These are phyloP conservation scores for Puccinia hordei DNA, from an alignment of 1,284 basidiomycete species.

Conservation along the genomic window DNA sequence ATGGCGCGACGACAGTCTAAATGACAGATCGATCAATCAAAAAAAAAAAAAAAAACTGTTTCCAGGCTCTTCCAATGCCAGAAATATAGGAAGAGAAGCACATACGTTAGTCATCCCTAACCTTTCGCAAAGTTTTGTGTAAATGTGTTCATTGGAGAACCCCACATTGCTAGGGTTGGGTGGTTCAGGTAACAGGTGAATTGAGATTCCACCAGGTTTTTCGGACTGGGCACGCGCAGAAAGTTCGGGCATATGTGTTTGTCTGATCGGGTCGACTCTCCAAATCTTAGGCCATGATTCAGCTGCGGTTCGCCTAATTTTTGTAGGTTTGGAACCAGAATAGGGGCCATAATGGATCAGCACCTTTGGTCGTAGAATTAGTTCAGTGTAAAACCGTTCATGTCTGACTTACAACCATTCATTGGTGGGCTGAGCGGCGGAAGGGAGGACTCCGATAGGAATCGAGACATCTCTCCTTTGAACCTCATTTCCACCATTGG, in stretches of 20 bases:
- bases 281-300: conserved; percentile 33
- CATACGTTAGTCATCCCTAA: conserved; percentile 10
- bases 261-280: conserved; percentile 15
- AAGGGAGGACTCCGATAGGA: conserved; percentile 1
- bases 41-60: background rate
- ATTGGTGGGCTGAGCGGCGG: background rate
- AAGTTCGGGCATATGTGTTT: conserved; percentile 12
- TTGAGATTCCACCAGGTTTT: background rate
- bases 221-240: background rate
- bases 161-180: background rate
- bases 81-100: background rate
- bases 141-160: conserved; percentile 18
- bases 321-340: background rate
- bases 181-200: conserved; percentile 12
- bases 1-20: conserved; percentile 9
- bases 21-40: background rate
- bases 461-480: conserved; percentile 30
- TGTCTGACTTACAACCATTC: conserved; percentile 15
- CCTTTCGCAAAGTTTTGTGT: conserved; percentile 25
- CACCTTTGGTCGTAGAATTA: background rate
- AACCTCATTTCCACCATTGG: background rate
- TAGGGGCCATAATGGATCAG: background rate
- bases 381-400: background rate
- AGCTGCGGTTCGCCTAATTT: background rate
- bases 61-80: no score